Evolutionary conservation across 2,329 filamentous ascomycete species (phyloP).

Genomic region (Pochonia chlamydosporia): DNA sequence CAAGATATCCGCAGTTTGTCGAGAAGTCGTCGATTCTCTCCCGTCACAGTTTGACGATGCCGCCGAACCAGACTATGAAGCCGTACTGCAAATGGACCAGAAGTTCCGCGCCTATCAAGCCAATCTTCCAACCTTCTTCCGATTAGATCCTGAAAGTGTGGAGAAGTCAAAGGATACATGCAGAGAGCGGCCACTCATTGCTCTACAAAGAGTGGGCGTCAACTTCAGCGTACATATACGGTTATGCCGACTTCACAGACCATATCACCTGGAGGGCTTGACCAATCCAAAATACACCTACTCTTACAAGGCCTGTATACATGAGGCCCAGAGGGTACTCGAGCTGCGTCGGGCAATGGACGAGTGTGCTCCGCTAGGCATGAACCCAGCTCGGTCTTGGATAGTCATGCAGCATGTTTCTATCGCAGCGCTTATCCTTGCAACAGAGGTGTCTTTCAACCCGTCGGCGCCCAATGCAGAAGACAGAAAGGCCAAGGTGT

Average conservation of each 20-base stretch:
- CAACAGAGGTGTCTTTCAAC: constrained; percentile 7
- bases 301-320: constrained; percentile 8
- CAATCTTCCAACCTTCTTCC: constrained; percentile 6
- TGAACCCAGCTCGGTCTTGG: constrained; percentile 7
- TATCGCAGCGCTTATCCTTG: constrained; percentile 10
- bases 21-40: constrained; percentile 10
- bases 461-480: constrained; percentile 2
- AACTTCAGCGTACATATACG: constrained; percentile 10
- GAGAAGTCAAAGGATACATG: constrained; percentile 1
- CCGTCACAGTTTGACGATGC: constrained; percentile 2
- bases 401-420: constrained; percentile 10
- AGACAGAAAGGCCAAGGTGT: constrained; percentile 6
- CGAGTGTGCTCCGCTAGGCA: constrained; percentile 1
- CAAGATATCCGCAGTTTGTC: constrained; percentile 9
- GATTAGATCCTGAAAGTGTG: constrained; percentile 5
- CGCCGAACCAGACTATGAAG: constrained; percentile 6
- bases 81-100: constrained; percentile 6
- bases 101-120: constrained; percentile 7
- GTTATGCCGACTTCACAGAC: constrained; percentile 11
- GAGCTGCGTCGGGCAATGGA: constrained; percentile 9
- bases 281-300: constrained; percentile 6
- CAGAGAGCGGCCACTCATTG: constrained; percentile 5
- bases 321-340: constrained; percentile 7
- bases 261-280: constrained; percentile 7
- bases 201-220: constrained; percentile 7